A percentile compares a stretch with the other conserved stretches of the same genome.
Evolutionary conservation across 495 filamentous ascomycete species (phyloP).

Genomic region (Hypoxylon trugodes): DNA sequence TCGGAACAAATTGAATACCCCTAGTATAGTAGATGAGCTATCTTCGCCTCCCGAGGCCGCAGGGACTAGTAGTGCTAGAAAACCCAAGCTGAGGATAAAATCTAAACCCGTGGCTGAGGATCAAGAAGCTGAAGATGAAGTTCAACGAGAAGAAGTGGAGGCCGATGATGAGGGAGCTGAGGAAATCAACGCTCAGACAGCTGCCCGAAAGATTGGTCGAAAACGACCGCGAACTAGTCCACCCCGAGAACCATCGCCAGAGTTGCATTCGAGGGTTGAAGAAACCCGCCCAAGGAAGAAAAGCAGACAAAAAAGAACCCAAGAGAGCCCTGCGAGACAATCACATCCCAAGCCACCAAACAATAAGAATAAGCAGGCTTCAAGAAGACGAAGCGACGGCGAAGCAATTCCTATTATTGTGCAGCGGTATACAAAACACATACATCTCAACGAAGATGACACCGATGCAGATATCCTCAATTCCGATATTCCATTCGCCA

Average conservation of each 20-base stretch:
- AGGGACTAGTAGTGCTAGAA: constrained; percentile 43
- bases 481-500: constrained; percentile 59
- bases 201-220: constrained; percentile 45
- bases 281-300: constrained; percentile 43
- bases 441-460: constrained; percentile 32
- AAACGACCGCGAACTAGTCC: constrained; percentile 49
- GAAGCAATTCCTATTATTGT: constrained; percentile 54
- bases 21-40: constrained; percentile 35
- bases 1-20: constrained; percentile 23
- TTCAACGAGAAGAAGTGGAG: constrained; percentile 40
- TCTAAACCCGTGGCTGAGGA: constrained; percentile 5
- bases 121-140: constrained; percentile 25
- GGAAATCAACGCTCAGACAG: constrained; percentile 47
- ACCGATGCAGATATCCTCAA: constrained; percentile 56
- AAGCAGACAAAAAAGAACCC: constrained; percentile 43
- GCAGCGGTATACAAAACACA: constrained; percentile 55
- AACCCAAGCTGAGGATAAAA: constrained; percentile 28
- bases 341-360: constrained; percentile 43
- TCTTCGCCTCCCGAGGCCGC: constrained; percentile 44
- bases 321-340: constrained; percentile 49
- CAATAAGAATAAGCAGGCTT: constrained; percentile 29
- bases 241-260: constrained; percentile 40
- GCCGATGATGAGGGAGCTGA: constrained; percentile 34
- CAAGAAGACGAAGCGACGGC: constrained; percentile 39
- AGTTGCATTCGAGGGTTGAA: constrained; percentile 39